Evolutionary conservation across 2,329 filamentous ascomycete species (phyloP), one percentile per base, ranked within the genome.

Genomic region (Stemphylium lycopersici): DNA sequence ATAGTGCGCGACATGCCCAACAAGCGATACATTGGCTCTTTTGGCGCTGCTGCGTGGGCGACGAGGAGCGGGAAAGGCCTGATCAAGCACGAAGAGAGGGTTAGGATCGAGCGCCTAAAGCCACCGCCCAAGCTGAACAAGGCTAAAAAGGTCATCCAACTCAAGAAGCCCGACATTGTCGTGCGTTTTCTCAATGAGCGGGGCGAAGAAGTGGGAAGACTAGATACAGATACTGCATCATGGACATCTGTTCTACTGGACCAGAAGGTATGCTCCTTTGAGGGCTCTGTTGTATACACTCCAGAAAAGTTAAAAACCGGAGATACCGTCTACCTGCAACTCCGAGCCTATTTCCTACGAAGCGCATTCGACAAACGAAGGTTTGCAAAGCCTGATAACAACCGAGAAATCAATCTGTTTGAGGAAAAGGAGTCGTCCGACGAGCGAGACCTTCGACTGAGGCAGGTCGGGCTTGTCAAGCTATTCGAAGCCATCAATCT

Each of bases 201-300:
- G 46, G 93, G 93, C 0, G 86, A 88, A 49, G 95, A 99, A 72
- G 84, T 99, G 42, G 95, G 95, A 3, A 84, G 95, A 55, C 76
- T 99, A 33, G 88, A 92, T 24, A 93, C 93, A 66, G 93, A 98
- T 31, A 87, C 87, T 4, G 92, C 95, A 3, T 86, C 87, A 55
- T 99, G 95, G 93, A 90, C 98, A 5, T 96, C 95, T 3, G 88
- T 92, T 0, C 77, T 99, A 63, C 86, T 98, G 46, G 95, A 99
- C 68, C 92, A 98, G 72, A 88, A 89, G 29, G 83, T 97, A 3
- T 97, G 93, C 79, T 84, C 79, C 18, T 96, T 99, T 58, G 90
- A 96, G 63, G 95, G 90, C 5, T 86, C 84, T 11, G 96, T 92
- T 67, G 91, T 99, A 1, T 98, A 90, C 73, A 90, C 90, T 0